These are phyloP conservation scores for Elaeis guineensis DNA, from an alignment of 176 grass and related monocot species.

Conservation along the genomic window DNA sequence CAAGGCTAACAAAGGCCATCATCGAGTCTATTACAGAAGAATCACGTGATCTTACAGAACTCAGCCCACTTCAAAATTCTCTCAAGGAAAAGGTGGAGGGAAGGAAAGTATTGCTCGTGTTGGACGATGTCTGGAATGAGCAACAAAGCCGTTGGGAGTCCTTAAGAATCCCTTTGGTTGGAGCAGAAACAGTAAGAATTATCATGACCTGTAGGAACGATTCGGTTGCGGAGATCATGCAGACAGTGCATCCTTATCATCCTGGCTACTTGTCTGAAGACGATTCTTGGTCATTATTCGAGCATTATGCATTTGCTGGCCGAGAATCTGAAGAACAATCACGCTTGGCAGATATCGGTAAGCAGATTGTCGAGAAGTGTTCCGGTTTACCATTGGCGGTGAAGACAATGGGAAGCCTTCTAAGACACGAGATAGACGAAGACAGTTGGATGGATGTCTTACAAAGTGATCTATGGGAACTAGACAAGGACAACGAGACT, in stretches of 20 bases:
- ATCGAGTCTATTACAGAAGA: conserved; percentile 7
- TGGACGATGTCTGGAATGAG: conserved; percentile 41
- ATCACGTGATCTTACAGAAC: neutral
- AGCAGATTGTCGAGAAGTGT: conserved; percentile 30
- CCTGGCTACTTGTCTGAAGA: conserved; percentile 14
- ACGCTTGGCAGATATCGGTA: conserved; percentile 8
- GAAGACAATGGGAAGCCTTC: too few species aligned
- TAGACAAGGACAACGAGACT: too few species aligned
- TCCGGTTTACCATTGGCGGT: conserved; percentile 32
- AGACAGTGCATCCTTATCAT: neutral
- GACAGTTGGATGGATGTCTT: too few species aligned
- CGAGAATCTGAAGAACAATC: neutral
- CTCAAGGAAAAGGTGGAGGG: neutral
- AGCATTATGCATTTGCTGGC: conserved; percentile 26
- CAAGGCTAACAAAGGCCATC: conserved; percentile 12
- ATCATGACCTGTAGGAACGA: conserved; percentile 34
- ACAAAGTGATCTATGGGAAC: too few species aligned
- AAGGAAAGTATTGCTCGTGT: conserved; percentile 29
- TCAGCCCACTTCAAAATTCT: conserved; percentile 10
- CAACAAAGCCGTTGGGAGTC: conserved; percentile 8
- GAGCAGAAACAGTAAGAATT: conserved; percentile 13
- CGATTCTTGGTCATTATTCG: conserved; percentile 25
- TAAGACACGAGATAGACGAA: too few species aligned
- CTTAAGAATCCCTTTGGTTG: neutral
- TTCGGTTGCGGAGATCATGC: conserved; percentile 18